Conservation (phyloP, 805 yeast genomes). For the Clavispora carvajalis region DNA sequence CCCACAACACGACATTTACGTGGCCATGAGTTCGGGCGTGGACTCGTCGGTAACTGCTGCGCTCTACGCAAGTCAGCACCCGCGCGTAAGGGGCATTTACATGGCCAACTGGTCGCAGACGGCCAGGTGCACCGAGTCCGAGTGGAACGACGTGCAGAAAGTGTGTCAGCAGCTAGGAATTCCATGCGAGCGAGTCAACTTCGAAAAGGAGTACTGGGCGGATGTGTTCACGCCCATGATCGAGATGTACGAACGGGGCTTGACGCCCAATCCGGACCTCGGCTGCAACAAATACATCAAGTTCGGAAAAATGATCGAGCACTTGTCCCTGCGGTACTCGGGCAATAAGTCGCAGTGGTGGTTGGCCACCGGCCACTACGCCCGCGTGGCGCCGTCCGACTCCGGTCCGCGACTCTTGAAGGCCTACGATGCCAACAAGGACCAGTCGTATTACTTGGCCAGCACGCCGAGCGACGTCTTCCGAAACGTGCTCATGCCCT, state of each 20-base stretch:
- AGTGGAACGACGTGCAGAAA: constrained; percentile 77
- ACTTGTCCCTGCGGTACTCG: constrained; percentile 29
- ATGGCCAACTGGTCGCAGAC: constrained; percentile 89
- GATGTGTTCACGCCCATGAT: constrained; percentile 93
- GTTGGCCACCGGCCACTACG: constrained; percentile 87
- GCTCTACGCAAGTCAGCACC: constrained; percentile 47
- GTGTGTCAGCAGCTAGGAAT: constrained; percentile 59
- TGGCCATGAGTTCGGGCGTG: constrained; percentile 97
- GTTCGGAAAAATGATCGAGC: constrained; percentile 71
- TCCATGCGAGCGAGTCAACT: constrained; percentile 69
- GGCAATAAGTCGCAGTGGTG: constrained; percentile 50
- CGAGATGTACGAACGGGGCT: constrained; percentile 59
- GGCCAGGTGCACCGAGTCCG: constrained; percentile 72
- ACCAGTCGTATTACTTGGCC: constrained; percentile 87
- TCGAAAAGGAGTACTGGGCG: constrained; percentile 90
- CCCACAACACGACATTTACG: constrained; percentile 54
- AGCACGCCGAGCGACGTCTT: constrained; percentile 49
- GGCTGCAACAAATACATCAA: constrained; percentile 81
- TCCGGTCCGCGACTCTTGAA: constrained; percentile 47
- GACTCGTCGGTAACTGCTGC: constrained; percentile 90
- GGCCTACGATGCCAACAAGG: constrained; percentile 59
- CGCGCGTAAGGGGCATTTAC: constrained; percentile 72
- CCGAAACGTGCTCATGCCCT: constrained; percentile 60
- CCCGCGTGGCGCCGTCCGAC: constrained; percentile 42
- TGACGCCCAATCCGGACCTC: constrained; percentile 94